Evolutionary conservation across 306 rosid genomes (phyloP).

Genomic region (Herpetospermum pedunculosum): DNA sequence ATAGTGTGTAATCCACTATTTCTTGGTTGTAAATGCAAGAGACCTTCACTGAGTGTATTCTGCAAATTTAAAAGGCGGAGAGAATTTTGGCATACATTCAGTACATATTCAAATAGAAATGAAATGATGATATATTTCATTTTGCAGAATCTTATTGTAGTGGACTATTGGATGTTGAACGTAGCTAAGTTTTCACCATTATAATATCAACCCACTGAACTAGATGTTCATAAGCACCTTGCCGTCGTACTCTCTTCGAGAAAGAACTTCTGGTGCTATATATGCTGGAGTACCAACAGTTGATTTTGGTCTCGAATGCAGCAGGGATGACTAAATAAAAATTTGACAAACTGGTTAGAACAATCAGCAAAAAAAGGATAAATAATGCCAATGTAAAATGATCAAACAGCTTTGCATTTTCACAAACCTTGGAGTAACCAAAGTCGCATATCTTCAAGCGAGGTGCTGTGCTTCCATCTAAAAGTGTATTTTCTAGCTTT

Average conservation of each 20-base stretch:
- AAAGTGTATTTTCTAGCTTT: conserved; percentile 53
- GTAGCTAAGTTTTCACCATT: not conserved
- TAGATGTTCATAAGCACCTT: not conserved
- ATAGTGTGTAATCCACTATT: conserved; percentile 2
- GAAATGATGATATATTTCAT: not conserved
- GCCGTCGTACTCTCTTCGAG: conserved; percentile 44
- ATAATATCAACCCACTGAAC: not conserved
- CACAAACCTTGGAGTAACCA: conserved; percentile 10
- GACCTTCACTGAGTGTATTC: not conserved
- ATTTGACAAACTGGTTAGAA: not conserved
- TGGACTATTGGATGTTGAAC: not conserved
- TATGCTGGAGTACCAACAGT: conserved; percentile 38
- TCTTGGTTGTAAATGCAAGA: not conserved
- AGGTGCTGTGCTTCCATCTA: conserved; percentile 15
- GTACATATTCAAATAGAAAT: not conserved
- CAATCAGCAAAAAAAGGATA: not conserved
- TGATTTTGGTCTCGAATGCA: conserved; percentile 57
- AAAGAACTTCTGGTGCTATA: conserved; percentile 11
- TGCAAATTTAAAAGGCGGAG: not conserved
- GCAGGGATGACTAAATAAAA: conserved; percentile 40
- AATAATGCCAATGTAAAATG: not conserved
- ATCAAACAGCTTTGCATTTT: not conserved
- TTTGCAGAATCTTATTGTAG: not conserved
- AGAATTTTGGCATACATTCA: not conserved
- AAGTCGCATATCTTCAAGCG: conserved; percentile 14